These are phyloP conservation scores for Camelina sativa DNA, from an alignment of 345 rosid species.

Conservation along the genomic window DNA sequence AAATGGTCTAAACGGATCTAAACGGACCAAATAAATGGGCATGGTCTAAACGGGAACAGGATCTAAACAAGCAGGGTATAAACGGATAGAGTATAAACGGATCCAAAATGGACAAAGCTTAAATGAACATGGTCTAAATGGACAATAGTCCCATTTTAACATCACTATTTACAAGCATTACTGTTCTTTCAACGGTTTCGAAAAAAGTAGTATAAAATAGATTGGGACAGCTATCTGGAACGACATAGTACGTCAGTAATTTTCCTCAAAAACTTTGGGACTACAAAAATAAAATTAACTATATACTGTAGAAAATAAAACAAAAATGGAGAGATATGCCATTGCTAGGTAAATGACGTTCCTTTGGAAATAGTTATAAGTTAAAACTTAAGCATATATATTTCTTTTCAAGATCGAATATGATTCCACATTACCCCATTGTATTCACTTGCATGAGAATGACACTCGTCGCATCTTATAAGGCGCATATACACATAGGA, in stretches of 20 bases:
- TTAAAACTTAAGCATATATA: neutral
- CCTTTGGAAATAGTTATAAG: neutral
- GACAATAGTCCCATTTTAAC: no score
- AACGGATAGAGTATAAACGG: no score
- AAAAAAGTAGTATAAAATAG: neutral
- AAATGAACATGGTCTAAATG: no score
- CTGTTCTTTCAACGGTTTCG: constrained; percentile 6
- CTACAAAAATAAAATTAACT: neutral
- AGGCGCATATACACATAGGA: neutral
- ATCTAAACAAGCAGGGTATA: no score
- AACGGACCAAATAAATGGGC: no score
- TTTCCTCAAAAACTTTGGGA: neutral
- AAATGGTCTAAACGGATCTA: no score
- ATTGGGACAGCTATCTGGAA: neutral
- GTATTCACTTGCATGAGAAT: constrained; percentile 12
- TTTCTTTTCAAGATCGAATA: neutral
- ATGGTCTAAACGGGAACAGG: no score
- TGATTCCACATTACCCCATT: constrained; percentile 21
- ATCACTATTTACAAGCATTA: neutral
- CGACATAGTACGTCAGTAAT: neutral
- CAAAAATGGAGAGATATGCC: neutral
- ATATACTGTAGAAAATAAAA: neutral
- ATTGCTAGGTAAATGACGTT: neutral
- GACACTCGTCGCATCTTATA: constrained; percentile 17
- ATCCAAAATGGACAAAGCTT: no score